phyloP scores from a whole-genome alignment of 805 yeast species.

The Nakazawaea molendinolei region DNA sequence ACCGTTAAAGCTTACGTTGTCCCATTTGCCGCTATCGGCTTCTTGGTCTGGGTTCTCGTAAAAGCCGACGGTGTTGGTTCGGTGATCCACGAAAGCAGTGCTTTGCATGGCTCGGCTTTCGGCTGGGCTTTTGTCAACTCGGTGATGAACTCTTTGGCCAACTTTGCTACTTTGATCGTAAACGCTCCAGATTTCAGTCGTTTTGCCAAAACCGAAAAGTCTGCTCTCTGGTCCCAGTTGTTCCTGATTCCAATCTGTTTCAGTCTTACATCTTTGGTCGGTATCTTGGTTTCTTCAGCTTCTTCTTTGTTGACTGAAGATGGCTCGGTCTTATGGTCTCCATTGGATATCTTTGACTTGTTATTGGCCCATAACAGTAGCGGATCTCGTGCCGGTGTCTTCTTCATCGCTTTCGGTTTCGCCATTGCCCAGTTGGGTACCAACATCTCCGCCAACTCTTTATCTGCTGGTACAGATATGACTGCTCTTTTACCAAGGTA shows the following conservation, averaged over 20 bases:
- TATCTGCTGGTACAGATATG: constrained; percentile 69
- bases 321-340: constrained; percentile 75
- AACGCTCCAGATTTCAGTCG: constrained; percentile 90
- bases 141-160: constrained; percentile 74
- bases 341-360: constrained; percentile 64
- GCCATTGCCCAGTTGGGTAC: constrained; percentile 75
- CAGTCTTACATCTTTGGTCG: constrained; percentile 76
- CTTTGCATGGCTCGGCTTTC: constrained; percentile 50
- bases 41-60: constrained; percentile 76
- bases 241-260: constrained; percentile 71
- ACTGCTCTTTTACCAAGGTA: constrained; percentile 58
- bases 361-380: constrained; percentile 48
- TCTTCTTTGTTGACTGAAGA: constrained; percentile 47
- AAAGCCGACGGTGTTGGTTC: constrained; percentile 79
- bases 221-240: constrained; percentile 51
- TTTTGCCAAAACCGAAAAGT: constrained; percentile 54
- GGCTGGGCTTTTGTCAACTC: constrained; percentile 83
- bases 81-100: constrained; percentile 49
- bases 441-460: constrained; percentile 65
- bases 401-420: constrained; percentile 63
- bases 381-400: constrained; percentile 76
- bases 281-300: constrained; percentile 79
- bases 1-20: constrained; percentile 73
- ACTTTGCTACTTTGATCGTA: constrained; percentile 82
- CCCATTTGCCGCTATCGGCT: constrained; percentile 79